These are phyloP conservation scores for Phytopythium mirpurense DNA, from an alignment of 352 stramenopile species.

Conservation along the genomic window DNA sequence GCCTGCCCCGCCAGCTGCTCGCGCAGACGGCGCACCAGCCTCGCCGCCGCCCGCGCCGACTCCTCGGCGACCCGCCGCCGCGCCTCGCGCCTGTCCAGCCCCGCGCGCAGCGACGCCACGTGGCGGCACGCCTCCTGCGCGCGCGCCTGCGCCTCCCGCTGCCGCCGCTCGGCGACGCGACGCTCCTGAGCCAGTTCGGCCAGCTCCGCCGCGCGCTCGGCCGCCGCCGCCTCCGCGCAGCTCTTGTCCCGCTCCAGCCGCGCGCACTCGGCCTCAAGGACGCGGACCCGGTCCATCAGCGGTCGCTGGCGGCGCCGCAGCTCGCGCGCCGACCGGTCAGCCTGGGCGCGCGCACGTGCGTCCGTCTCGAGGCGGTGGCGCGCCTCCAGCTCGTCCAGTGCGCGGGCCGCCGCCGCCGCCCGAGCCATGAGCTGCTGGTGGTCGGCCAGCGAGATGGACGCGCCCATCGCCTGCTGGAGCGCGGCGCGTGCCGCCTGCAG, in stretches of 20 bases:
- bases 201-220: slow-evolving; percentile 13
- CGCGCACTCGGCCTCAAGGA: slow-evolving; percentile 24
- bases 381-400: slow-evolving; percentile 17
- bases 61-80: slow-evolving; percentile 7
- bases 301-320: slow-evolving; percentile 12
- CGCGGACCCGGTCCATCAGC: slow-evolving; percentile 10
- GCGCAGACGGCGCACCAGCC: slow-evolving; percentile 2
- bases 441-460: slow-evolving; percentile 44
- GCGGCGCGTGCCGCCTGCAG: slow-evolving; percentile 28
- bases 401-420: slow-evolving; percentile 14
- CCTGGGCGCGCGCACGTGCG: slow-evolving; percentile 17
- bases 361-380: slow-evolving; percentile 21
- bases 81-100: slow-evolving; percentile 18
- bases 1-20: slow-evolving; percentile 21
- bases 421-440: slow-evolving; percentile 38
- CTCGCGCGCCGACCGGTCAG: slow-evolving; percentile 20
- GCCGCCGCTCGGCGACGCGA: slow-evolving; percentile 5
- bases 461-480: slow-evolving; percentile 37
- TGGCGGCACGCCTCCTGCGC: slow-evolving; percentile 36
- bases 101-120: slow-evolving; percentile 35
- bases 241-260: slow-evolving; percentile 33
- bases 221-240: slow-evolving; percentile 12
- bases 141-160: slow-evolving; percentile 14
- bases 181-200: slow-evolving; percentile 10
- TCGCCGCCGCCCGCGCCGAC: slow-evolving; percentile 4